Conservation (phyloP, 306 rosid species). For the Albizia julibrissin region DNA sequence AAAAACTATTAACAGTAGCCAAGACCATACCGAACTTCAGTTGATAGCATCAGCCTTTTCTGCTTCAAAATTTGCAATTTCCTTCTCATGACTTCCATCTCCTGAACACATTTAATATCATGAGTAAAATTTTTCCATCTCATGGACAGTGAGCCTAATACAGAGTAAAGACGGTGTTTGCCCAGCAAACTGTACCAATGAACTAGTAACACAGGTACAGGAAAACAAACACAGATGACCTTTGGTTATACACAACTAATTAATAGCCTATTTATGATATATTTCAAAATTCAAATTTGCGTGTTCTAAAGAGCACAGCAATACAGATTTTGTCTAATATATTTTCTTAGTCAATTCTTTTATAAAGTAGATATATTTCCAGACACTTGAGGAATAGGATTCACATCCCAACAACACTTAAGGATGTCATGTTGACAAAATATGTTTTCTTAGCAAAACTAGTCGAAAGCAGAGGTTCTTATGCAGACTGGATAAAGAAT, state of each 20-base stretch:
- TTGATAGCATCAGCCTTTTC: conserved; percentile 58
- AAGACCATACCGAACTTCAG: conserved; percentile 77
- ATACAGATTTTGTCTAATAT: neutral
- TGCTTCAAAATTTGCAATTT: conserved; percentile 61
- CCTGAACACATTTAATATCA: conserved; percentile 50
- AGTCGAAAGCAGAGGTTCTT: neutral
- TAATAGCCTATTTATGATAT: neutral
- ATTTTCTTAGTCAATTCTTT: neutral
- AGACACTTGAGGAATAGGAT: neutral
- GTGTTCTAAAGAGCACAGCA: neutral
- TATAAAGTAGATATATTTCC: neutral
- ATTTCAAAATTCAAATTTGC: neutral
- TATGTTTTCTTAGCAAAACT: neutral
- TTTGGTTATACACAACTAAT: neutral
- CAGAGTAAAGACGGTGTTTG: neutral
- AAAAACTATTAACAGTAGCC: neutral
- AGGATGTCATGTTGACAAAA: neutral
- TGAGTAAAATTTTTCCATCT: conserved; percentile 20
- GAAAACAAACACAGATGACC: conserved; percentile 4
- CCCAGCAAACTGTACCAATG: neutral
- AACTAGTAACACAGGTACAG: conserved; percentile 14
- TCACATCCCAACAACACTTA: neutral
- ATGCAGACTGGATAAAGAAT: neutral
- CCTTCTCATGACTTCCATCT: conserved; percentile 61
- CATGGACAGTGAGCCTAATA: neutral